Evolutionary conservation across 306 rosid genomes (phyloP), one percentile per base, ranked within the genome.

Genomic region (Citrullus colocynthis): DNA sequence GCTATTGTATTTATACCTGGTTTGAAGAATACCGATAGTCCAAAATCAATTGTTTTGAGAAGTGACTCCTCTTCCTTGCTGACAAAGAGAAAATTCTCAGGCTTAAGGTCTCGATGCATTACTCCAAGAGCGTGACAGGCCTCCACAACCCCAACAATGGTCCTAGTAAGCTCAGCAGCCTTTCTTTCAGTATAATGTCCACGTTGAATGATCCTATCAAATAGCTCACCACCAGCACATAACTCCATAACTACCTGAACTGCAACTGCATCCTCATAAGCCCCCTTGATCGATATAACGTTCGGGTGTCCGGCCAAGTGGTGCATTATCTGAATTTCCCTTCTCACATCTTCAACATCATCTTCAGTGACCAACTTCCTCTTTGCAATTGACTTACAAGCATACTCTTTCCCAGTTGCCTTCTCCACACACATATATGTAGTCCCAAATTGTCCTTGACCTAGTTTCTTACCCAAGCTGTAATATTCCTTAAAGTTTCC

Each of bases 321-420:
- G 78, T 96, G 99, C 99, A 96, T 96, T 78, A 96, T 96, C 91
- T 96, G 98, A 93, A 96, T 93, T 77, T 96, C 99, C 85, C 99
- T 87, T 81, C 99, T 88, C 85, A 96, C 99, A 78, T 96, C 98
- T 84, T 92, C 99, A 41, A 96, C 98, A 86, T 96, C 99, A 3
- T 96, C 98, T 15, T 87, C 90, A 1, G 87, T 86, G 30, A 96
- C 72, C 51, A 96, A 79, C 85, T 96, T 96, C 88, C 99, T 91
- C 87, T 96, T 96, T 1, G 99, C 99, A 82, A 96, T 92, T 17
- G 94, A 91, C 80, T 96, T 96, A 84, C 99, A 96, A 0, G 98
- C 99, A 81, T 81, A 92, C 82, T 96, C 90, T 18, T 71, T 78
- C 11, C 99, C 98, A 0, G 97, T 88, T 3, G 87, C 88, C 87